Evolutionary conservation across 331 rosid genomes (phyloP).

Genomic region (Spiraea crenata): DNA sequence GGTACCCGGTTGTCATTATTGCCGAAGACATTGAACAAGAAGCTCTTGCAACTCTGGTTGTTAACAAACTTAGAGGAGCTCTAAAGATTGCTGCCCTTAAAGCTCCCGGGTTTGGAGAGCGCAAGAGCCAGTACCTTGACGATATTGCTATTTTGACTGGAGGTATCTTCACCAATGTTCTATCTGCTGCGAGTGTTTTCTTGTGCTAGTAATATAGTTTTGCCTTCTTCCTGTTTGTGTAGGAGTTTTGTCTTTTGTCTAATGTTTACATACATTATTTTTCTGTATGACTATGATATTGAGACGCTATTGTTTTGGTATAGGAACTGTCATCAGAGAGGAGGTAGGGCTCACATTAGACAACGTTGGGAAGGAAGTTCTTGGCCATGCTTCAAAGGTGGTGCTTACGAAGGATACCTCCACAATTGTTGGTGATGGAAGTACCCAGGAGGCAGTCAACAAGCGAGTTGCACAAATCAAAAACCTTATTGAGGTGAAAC

Average conservation of each 20-base stretch:
- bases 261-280: not conserved
- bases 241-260: not conserved
- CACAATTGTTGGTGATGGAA: slow-evolving; percentile 95
- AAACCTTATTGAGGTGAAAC: slow-evolving; percentile 75
- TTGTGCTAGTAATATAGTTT: not conserved
- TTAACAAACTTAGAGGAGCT: slow-evolving; percentile 94
- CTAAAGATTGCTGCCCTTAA: slow-evolving; percentile 95
- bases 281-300: slow-evolving; percentile 1
- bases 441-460: slow-evolving; percentile 89
- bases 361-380: slow-evolving; percentile 91
- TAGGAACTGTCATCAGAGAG: slow-evolving; percentile 92
- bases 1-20: slow-evolving; percentile 74
- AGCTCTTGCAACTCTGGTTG: slow-evolving; percentile 95
- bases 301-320: slow-evolving; percentile 9
- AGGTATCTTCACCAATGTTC: slow-evolving; percentile 28
- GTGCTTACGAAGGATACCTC: slow-evolving; percentile 94
- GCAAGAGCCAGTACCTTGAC: slow-evolving; percentile 99
- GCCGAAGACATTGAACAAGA: slow-evolving; percentile 98
- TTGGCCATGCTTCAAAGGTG: slow-evolving; percentile 88
- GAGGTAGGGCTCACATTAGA: slow-evolving; percentile 93
- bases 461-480: slow-evolving; percentile 89
- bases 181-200: not conserved
- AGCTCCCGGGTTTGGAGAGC: slow-evolving; percentile 99
- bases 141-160: slow-evolving; percentile 86
- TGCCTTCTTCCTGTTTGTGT: not conserved